Base-by-base conservation (phyloP, 2,329 filamentous ascomycete genomes). In the Helotiales sp. region DNA sequence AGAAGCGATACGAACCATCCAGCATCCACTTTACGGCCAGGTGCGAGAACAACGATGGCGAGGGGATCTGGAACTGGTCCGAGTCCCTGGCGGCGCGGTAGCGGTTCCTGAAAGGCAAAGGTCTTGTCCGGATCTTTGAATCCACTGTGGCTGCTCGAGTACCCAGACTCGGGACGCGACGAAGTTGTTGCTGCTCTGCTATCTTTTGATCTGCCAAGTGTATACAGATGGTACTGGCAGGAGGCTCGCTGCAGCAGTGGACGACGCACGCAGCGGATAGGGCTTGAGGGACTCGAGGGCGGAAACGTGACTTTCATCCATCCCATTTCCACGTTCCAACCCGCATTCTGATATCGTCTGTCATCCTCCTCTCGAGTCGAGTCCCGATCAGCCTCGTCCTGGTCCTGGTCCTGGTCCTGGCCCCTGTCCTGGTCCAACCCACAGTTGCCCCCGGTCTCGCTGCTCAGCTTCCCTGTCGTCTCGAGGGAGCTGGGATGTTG, bases 401-500 rank as follows among this genome's bases (percentile, higher is more conserved):
- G 15, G 30, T 13, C 13, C 52, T 52, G n/a, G n/a, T n/a, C n/a
- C 29, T n/a, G 12, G 19, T 27, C 33, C 29, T 34, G 19, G n/a
- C 22, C 40, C 22, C 19, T 15, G 19, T 15, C n/a, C 31, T 5
- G 10, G 3, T 34, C 31, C 12, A 13, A 19, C 40, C 9, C 5
- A 9, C 22, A 44, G 22, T n/a, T n/a, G n/a, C 19, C 31, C 49
- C 42, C 38, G 17, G 33, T 47, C 50, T 27, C 40, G 27, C 30
- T 47, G 34, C 38, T 52, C 24, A 52, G 29, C 19, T 52, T 53
- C 53, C 58, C 27, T 53, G 58, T 34, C 30, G 58, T 60, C 58
- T 57, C 58, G 58, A 60, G 54, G 58, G 33, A 52, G 22, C 58
- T 29, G 33, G 58, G 58, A 57, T 57, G 25, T 29, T 27, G n/a